phyloP scores from a whole-genome alignment of 257 asterid genomes.

The Rehmannia glutinosa region DNA sequence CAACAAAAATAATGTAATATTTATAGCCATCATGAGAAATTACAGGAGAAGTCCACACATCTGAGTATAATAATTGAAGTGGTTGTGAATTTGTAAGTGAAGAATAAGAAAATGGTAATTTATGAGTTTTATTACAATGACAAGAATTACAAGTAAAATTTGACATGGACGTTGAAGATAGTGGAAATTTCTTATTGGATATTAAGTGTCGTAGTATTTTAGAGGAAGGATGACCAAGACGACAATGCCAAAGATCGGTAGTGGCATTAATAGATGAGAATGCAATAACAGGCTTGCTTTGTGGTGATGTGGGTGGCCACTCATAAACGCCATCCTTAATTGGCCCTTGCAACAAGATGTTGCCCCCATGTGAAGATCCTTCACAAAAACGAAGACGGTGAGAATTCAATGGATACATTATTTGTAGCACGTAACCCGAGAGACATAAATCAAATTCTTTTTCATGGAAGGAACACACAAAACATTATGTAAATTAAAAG shows the following conservation, averaged over 20 bases:
- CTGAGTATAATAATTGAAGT: neutral
- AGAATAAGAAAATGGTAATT: neutral
- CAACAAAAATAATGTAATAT: neutral
- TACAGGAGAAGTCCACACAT: neutral
- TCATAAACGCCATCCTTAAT: neutral
- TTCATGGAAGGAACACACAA: neutral
- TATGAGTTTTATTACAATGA: neutral
- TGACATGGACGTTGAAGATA: too few relatives aligned
- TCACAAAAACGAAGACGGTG: neutral
- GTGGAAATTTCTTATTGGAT: too few relatives aligned
- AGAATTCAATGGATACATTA: neutral
- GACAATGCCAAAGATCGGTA: neutral
- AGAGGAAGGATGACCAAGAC: neutral
- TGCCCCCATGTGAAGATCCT: neutral
- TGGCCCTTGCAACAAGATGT: too few relatives aligned
- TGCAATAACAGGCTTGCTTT: neutral
- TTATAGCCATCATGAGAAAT: neutral
- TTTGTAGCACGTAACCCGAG: neutral
- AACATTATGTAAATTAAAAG: neutral
- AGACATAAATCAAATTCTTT: too few relatives aligned
- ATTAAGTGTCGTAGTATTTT: neutral
- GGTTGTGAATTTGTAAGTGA: neutral
- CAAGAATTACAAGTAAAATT: neutral
- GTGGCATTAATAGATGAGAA: too few relatives aligned
- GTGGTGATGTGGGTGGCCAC: neutral